phyloP scores from a whole-genome alignment of 148 eudicot species.

The Heliosperma pusillum region DNA sequence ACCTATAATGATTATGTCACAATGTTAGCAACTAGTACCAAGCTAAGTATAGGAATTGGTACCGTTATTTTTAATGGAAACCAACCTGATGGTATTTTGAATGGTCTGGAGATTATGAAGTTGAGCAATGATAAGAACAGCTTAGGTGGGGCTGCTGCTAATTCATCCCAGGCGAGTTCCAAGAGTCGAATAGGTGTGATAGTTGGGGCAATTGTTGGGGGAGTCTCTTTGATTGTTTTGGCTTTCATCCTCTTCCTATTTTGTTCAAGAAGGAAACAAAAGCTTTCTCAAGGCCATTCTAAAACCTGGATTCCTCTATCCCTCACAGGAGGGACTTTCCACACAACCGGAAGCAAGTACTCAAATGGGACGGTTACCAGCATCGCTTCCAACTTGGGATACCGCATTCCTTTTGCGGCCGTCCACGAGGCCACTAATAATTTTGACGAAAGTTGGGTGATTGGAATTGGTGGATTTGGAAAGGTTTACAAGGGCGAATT shows the following conservation, averaged over 20 bases:
- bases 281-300: conserved; percentile 32
- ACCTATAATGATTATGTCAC: conserved; percentile 41
- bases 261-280: conserved; percentile 31
- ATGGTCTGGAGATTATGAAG: conserved; percentile 63
- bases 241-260: conserved; percentile 29
- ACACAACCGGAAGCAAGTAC: conserved; percentile 43
- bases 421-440: conserved; percentile 53
- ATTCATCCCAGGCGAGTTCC: conserved; percentile 3
- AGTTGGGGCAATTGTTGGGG: conserved; percentile 33
- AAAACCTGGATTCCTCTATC: conserved; percentile 50
- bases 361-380: conserved; percentile 47
- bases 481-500: conserved; percentile 48
- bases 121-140: conserved; percentile 39
- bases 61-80: conserved; percentile 23
- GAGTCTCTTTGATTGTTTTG: conserved; percentile 26
- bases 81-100: conserved; percentile 41
- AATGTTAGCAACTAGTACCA: conserved; percentile 12
- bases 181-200: conserved; percentile 39
- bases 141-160: conserved; percentile 24
- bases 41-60: conserved; percentile 44
- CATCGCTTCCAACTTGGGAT: conserved; percentile 38
- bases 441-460: conserved; percentile 49
- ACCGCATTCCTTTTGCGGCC: conserved; percentile 45
- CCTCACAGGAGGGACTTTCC: conserved; percentile 37
- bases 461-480: conserved; percentile 65